Evolutionary conservation across 306 rosid species (phyloP).

Genomic region (Gastrolobium villosum): DNA sequence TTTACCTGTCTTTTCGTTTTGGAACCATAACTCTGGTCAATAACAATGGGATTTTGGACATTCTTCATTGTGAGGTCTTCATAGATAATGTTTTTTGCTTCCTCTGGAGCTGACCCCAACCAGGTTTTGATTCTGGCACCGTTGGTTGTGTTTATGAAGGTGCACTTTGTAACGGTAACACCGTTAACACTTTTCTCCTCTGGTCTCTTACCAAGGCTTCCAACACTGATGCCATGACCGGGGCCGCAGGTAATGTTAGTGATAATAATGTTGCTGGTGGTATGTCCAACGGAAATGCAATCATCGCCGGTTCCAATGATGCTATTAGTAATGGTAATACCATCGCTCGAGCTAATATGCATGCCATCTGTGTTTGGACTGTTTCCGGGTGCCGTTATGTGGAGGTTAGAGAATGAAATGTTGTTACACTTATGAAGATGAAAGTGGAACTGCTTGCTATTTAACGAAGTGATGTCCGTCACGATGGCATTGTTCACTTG

Average conservation of each 20-base stretch:
- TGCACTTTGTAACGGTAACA: constrained; percentile 62
- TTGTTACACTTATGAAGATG: constrained; percentile 48
- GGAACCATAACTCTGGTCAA: constrained; percentile 74
- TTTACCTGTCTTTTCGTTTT: neutral
- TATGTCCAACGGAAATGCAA: constrained; percentile 75
- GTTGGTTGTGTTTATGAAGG: constrained; percentile 61
- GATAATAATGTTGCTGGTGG: constrained; percentile 42
- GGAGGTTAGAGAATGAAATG: constrained; percentile 44
- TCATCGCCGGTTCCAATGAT: constrained; percentile 77
- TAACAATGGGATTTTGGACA: constrained; percentile 66
- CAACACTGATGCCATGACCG: constrained; percentile 75
- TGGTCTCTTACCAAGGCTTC: constrained; percentile 76
- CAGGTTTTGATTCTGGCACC: constrained; percentile 86
- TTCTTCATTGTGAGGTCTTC: constrained; percentile 58
- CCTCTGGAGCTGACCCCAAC: constrained; percentile 41
- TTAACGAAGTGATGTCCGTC: constrained; percentile 59
- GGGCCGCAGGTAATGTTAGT: constrained; percentile 72
- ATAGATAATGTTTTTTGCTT: constrained; percentile 56
- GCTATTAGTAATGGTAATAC: constrained; percentile 49
- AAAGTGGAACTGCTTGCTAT: constrained; percentile 68
- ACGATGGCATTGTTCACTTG: constrained; percentile 52
- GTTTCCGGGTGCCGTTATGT: constrained; percentile 57
- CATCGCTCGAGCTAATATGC: constrained; percentile 53
- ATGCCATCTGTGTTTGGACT: constrained; percentile 94
- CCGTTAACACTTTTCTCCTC: constrained; percentile 53